These are phyloP conservation scores for Penicillium sp. DNA, from an alignment of 2,329 filamentous ascomycete species.

Conservation along the genomic window DNA sequence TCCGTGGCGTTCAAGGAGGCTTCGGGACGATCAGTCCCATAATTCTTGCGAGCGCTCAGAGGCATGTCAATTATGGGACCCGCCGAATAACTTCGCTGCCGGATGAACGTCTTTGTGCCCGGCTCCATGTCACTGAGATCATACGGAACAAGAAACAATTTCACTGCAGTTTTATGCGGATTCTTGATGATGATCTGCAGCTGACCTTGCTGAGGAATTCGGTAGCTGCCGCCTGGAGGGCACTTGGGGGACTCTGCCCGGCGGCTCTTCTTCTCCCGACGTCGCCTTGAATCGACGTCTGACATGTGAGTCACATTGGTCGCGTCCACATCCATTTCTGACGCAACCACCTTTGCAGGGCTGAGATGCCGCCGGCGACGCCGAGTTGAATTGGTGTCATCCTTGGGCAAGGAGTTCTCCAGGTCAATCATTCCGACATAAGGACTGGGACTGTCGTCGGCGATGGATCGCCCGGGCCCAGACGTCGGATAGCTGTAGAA, in stretches of 20 bases:
- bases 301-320: constrained; percentile 6
- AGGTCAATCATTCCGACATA: constrained; percentile 93
- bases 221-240: constrained; percentile 82
- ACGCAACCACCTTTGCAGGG: constrained; percentile 8
- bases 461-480: constrained; percentile 55
- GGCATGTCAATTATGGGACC: constrained; percentile 75
- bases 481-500: constrained; percentile 87
- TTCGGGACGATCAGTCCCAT: constrained; percentile 50
- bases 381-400: constrained; percentile 35
- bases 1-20: constrained; percentile 45
- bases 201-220: constrained; percentile 89
- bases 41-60: constrained; percentile 36
- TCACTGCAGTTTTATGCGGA: constrained; percentile 95
- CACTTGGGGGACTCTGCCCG: constrained; percentile 56
- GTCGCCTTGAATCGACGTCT: constrained; percentile 36
- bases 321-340: constrained; percentile 10
- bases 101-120: constrained; percentile 90
- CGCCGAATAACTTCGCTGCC: constrained; percentile 86
- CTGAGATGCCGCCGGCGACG: constrained; percentile 37
- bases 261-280: constrained; percentile 54
- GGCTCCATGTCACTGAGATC: constrained; percentile 88
- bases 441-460: constrained; percentile 83
- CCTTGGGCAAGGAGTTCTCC: constrained; percentile 65
- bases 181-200: constrained; percentile 97
- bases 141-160: constrained; percentile 90